Base-by-base conservation (phyloP, 305 asterid genomes). In the Fraxinus platypoda region DNA sequence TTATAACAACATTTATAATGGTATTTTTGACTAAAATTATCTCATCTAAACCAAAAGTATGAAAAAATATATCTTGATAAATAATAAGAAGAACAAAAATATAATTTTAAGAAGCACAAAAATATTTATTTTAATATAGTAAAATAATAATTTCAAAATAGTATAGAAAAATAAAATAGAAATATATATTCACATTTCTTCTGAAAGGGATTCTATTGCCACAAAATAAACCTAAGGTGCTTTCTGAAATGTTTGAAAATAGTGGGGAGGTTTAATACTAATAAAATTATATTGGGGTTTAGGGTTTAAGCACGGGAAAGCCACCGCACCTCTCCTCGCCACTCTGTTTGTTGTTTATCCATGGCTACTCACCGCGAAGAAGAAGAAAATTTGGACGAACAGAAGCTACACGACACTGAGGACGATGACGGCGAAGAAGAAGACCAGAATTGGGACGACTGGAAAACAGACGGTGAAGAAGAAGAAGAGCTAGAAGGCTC, bases 361-460 rank as follows among this genome's bases (percentile, higher is more conserved):
- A 88, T 90, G 94, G 89, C 90, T 85, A 79, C 86, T 79, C 80
- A 74, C 84, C 81, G 33, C 35, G 77, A 38, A 59, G 90, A 83
- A 77, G 78, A 73, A 76, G 90, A 84, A 17, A 43, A 68, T 21
- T 83, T 7, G 23, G 54, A 59, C 37, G 79, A 57, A 35, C 23
- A 68, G 8, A 80, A 52, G 30, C 88, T 54, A 37, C 77, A 81
- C 6, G 79, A 9, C 34, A 74, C 80, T 68, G 93, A 86, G 6
- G 84, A 90, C 33, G 83, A 88, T 30, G 77, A 77, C 21, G 64
- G 79, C 17, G 94, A 89, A 11, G 25, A 84, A 77, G 94, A 90
- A 82, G 95, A 93, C 74, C 92, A 86, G 82, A 89, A 82, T 70
- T 94, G 98, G 98, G 97, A 93, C 17, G 99, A 95, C 71, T 95